These are phyloP conservation scores for Aureobasidium sp. DNA, from an alignment of 2,329 filamentous ascomycete species.

Conservation along the genomic window DNA sequence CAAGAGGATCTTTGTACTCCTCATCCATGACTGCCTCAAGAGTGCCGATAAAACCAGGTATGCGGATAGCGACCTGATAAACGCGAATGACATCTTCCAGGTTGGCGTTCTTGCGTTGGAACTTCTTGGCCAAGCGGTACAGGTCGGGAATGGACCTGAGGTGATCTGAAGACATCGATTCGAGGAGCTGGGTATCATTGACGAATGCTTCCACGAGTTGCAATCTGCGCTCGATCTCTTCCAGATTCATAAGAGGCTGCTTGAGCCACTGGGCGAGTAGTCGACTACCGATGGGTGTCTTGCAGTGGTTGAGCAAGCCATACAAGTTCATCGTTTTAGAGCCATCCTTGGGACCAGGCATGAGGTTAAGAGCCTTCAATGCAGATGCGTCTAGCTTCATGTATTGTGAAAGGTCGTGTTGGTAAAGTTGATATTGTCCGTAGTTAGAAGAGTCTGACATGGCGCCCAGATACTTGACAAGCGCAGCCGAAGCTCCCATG, in stretches of 20 bases:
- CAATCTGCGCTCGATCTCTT: conserved; percentile 82
- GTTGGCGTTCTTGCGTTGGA: conserved; percentile 83
- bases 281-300: conserved; percentile 85
- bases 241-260: conserved; percentile 86
- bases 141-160: conserved; percentile 87
- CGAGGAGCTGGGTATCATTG: conserved; percentile 81
- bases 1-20: conserved; percentile 76
- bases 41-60: conserved; percentile 82
- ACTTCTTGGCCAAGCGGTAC: conserved; percentile 86
- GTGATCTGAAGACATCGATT: conserved; percentile 96
- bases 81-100: conserved; percentile 91
- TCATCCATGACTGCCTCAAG: conserved; percentile 95
- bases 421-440: conserved; percentile 92
- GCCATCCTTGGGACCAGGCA: conserved; percentile 90
- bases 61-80: conserved; percentile 86
- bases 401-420: conserved; percentile 91
- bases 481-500: conserved; percentile 85
- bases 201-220: conserved; percentile 94
- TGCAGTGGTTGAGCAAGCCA: conserved; percentile 92
- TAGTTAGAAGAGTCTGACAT: conserved; percentile 91
- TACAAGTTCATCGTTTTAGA: conserved; percentile 97
- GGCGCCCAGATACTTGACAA: conserved; percentile 90
- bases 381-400: conserved; percentile 98
- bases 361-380: conserved; percentile 86
- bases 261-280: conserved; percentile 94